Evolutionary conservation across 2,329 filamentous ascomycete genomes (phyloP).

Genomic region (Clathrospora elynae): DNA sequence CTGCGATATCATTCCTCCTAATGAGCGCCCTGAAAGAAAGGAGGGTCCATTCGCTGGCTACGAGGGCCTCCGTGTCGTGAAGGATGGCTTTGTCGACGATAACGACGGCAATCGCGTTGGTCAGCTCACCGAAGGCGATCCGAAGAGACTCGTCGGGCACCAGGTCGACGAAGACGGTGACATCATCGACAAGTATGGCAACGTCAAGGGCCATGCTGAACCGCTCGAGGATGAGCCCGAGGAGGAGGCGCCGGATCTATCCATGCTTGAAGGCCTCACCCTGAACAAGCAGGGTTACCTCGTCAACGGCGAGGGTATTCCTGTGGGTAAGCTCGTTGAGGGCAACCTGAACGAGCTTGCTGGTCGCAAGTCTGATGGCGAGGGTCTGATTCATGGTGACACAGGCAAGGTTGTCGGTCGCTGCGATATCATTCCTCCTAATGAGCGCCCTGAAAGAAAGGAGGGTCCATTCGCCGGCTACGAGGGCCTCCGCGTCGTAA

Average conservation of each 20-base stretch:
- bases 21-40: slow-evolving; percentile 60
- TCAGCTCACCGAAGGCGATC: slow-evolving; percentile 70
- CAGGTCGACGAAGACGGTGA: slow-evolving; percentile 82
- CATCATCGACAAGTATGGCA: slow-evolving; percentile 75
- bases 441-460: slow-evolving; percentile 60
- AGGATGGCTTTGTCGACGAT: slow-evolving; percentile 76
- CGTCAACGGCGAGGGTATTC: slow-evolving; percentile 58
- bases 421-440: slow-evolving; percentile 62
- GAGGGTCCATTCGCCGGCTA: slow-evolving; percentile 74
- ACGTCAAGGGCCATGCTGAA: slow-evolving; percentile 64
- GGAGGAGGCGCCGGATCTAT: slow-evolving; percentile 54
- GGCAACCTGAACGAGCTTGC: slow-evolving; percentile 62
- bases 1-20: slow-evolving; percentile 62
- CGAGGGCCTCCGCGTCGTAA: slow-evolving; percentile 67
- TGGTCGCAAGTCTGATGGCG: slow-evolving; percentile 60
- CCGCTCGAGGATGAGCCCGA: slow-evolving; percentile 55
- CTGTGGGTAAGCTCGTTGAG: slow-evolving; percentile 62
- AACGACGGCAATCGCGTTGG: slow-evolving; percentile 78
- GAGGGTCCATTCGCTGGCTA: slow-evolving; percentile 74
- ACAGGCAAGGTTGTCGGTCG: slow-evolving; percentile 62
- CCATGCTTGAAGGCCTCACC: slow-evolving; percentile 58
- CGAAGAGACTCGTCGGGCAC: slow-evolving; percentile 73
- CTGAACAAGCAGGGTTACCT: slow-evolving; percentile 65
- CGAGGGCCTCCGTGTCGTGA: slow-evolving; percentile 67
- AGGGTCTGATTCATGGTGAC: slow-evolving; percentile 62